These are phyloP conservation scores for Ascochyta fabae DNA, from an alignment of 2,329 filamentous ascomycete genomes.

Conservation along the genomic window DNA sequence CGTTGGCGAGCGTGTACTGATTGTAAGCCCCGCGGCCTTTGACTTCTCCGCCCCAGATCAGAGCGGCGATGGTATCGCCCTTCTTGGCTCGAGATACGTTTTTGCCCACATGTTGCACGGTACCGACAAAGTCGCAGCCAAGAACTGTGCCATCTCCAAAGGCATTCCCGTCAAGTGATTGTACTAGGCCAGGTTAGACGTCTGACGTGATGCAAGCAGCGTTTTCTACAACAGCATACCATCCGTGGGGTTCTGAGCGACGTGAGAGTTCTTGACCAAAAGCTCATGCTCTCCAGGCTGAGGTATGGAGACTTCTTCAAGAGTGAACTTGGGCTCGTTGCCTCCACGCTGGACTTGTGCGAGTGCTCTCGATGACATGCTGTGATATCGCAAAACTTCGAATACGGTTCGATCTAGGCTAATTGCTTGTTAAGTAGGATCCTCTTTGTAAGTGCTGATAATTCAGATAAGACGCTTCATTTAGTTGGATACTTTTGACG, in stretches of 20 bases:
- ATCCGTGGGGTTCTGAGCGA: constrained; percentile 33
- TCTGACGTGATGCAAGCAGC: background rate
- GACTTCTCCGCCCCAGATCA: constrained; percentile 32
- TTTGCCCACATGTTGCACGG: constrained; percentile 43
- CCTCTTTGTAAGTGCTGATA: background rate
- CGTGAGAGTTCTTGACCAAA: constrained; percentile 20
- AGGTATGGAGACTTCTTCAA: constrained; percentile 15
- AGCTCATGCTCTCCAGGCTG: constrained; percentile 15
- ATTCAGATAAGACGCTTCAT: background rate
- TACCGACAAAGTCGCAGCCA: constrained; percentile 50
- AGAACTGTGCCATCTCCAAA: constrained; percentile 45
- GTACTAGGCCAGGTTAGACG: constrained; percentile 14
- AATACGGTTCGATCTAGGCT: background rate
- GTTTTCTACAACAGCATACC: constrained; percentile 6
- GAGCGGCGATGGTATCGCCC: constrained; percentile 42
- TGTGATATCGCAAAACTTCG: background rate
- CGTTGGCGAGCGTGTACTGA: constrained; percentile 50
- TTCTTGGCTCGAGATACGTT: constrained; percentile 31
- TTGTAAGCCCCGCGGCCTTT: constrained; percentile 44
- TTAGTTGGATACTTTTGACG: background rate
- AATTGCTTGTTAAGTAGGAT: background rate
- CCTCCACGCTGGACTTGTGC: constrained; percentile 21
- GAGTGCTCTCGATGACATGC: background rate
- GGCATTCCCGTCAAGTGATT: constrained; percentile 33
- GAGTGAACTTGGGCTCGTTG: constrained; percentile 6